phyloP scores from a whole-genome alignment of 441 rosid genomes.

The Sinapis alba region DNA sequence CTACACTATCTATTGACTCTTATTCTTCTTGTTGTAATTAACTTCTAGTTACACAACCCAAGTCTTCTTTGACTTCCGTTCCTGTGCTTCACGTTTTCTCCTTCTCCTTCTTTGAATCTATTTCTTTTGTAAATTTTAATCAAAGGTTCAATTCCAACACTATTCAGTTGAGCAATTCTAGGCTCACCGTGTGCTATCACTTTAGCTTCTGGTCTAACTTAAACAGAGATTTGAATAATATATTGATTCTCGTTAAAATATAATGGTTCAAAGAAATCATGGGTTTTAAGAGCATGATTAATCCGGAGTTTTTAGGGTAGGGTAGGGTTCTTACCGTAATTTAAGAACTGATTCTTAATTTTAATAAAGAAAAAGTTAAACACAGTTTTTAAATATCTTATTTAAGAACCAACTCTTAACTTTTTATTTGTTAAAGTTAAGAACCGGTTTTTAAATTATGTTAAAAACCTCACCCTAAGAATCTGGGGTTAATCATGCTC shows the following conservation, averaged over 20 bases:
- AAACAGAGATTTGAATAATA: not conserved
- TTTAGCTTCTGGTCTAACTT: not conserved
- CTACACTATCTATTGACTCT: not conserved
- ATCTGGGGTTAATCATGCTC: too few relatives aligned
- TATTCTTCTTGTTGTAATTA: not conserved
- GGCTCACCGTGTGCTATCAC: not conserved
- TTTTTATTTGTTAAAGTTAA: too few relatives aligned
- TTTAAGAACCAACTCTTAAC: too few relatives aligned
- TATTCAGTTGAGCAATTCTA: not conserved
- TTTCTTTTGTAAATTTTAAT: not conserved
- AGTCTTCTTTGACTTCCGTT: not conserved
- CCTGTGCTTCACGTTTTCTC: not conserved
- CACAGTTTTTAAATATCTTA: too few relatives aligned
- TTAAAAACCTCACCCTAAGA: too few relatives aligned
- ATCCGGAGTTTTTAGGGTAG: too few relatives aligned
- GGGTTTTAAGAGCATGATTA: too few relatives aligned
- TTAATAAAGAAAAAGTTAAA: too few relatives aligned
- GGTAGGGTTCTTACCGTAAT: too few relatives aligned
- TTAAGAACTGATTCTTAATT: too few relatives aligned
- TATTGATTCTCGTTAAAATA: not conserved
- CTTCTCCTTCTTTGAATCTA: not conserved
- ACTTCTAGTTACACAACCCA: not conserved
- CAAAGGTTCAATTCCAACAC: not conserved
- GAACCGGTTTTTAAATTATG: too few relatives aligned
- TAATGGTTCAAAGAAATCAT: not conserved